A percentile compares a stretch with the other conserved stretches of the same genome.
These are phyloP conservation scores for Podaxis sp. DNA, from an alignment of 768 basidiomycete species.

Conservation along the genomic window DNA sequence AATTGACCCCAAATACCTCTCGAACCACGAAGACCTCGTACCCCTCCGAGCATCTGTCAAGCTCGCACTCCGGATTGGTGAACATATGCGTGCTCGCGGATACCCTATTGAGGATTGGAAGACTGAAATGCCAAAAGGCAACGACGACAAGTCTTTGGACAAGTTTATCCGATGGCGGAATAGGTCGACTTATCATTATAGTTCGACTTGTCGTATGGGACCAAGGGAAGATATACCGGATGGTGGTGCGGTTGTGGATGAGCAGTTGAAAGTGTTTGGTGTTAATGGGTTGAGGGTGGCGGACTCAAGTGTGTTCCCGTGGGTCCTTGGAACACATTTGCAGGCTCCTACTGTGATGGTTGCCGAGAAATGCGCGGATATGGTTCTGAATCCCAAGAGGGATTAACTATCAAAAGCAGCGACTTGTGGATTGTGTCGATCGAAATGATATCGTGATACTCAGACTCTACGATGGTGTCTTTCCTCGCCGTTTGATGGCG, in stretches of 20 bases:
- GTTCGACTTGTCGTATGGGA: slow-evolving; percentile 48
- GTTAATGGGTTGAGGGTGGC: slow-evolving; percentile 45
- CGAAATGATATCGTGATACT: no score
- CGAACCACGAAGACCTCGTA: slow-evolving; percentile 39
- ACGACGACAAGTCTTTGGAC: slow-evolving; percentile 39
- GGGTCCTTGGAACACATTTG: slow-evolving; percentile 32
- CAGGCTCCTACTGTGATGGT: slow-evolving; percentile 33
- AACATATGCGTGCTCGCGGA: slow-evolving; percentile 34
- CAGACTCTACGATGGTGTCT: no score
- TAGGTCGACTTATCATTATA: slow-evolving; percentile 48
- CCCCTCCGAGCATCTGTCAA: slow-evolving; percentile 43
- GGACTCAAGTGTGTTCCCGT: slow-evolving; percentile 49
- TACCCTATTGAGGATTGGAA: slow-evolving; percentile 37
- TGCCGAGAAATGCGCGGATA: slow-evolving; percentile 39
- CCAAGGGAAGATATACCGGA: slow-evolving; percentile 29
- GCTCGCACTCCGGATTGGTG: slow-evolving; percentile 38
- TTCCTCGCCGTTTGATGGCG: no score
- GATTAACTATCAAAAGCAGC: not conserved
- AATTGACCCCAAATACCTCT: slow-evolving; percentile 47
- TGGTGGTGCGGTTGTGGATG: slow-evolving; percentile 40
- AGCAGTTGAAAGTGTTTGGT: slow-evolving; percentile 40
- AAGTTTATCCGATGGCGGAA: slow-evolving; percentile 37
- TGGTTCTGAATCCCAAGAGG: slow-evolving; percentile 21
- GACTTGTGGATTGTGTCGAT: not conserved
- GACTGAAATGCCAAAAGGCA: slow-evolving; percentile 35